Base-by-base conservation (phyloP, 2,329 filamentous ascomycete species). In the Paecilomyces sp. region DNA sequence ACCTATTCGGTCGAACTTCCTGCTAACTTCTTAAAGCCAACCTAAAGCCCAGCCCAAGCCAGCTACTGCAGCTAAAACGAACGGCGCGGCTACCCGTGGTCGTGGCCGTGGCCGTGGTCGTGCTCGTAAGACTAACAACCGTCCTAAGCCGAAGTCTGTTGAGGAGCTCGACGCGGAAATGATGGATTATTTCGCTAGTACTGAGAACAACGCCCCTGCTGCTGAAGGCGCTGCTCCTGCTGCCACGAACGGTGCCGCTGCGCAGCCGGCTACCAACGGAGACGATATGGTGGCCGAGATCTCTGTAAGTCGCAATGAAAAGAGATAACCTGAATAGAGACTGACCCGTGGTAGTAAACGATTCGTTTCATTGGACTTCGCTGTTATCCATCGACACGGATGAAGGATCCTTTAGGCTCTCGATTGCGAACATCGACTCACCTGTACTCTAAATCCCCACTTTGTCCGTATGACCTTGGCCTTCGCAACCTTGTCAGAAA, bases 101-200 rank as follows among this genome's bases (percentile, higher is more conserved):
- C 65, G 76, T 67, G 67, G 77, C 55, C 80, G 79, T 58, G 80
- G 78, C 63, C 80, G 77, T 61, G 80, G 82, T 60, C 80, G 80
- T 63, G 80, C 76, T 57, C 86, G 87, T 66, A 88, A 80, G 70
- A 80, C 83, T 65, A 88, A 66, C 79, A 88, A 66, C 79, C 87
- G 70, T 47, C 41, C 41, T 81, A 95, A 86, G 77, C 78, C 82
- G 80, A 97, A 97, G 89, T 96, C 92, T 0, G 87, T 89, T 1
- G 93, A 96, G 74, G 92, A 99, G 79, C 86, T 99, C 28, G 94
- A 99, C 74, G 92, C 91, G 3, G 94, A 99, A 76, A 99, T 99
- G 94, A 88, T 86, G 22, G 94, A 97, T 76, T 99, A 99, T 80
- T 97, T 95, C 73, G 73, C 74, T 31, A 78, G 71, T 57, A 80